phyloP scores from a whole-genome alignment of 2,329 filamentous ascomycete species.

The Pseudogymnoascus sp. region DNA sequence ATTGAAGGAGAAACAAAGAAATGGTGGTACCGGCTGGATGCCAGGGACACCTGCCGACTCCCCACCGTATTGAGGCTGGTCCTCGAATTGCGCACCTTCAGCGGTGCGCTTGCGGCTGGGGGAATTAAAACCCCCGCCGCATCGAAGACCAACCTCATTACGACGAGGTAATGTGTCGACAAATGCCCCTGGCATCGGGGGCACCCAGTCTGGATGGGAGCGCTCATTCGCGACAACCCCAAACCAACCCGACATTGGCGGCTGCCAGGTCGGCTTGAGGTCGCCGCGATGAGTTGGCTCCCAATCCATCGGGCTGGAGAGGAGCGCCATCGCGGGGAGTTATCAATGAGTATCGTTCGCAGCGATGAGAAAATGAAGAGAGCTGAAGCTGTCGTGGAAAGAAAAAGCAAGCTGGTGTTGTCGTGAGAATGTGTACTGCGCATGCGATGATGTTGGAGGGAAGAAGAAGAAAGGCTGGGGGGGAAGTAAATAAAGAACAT shows the following conservation, averaged over 20 bases:
- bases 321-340: neutral
- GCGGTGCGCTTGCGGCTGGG: neutral
- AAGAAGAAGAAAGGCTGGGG: neutral
- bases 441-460: neutral
- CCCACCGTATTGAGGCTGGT: neutral
- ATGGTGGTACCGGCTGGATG: conserved; percentile 1
- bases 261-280: neutral
- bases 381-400: neutral
- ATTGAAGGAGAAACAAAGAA: neutral
- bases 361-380: neutral
- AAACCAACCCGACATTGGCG: neutral
- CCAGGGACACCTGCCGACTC: neutral
- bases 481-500: neutral
- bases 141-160: neutral
- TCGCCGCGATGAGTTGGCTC: neutral
- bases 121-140: neutral
- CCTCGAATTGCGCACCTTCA: neutral
- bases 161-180: neutral
- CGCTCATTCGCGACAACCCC: neutral
- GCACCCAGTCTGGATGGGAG: neutral
- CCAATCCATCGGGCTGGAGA: neutral
- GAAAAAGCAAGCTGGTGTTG: neutral
- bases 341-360: neutral
- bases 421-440: neutral
- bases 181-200: neutral